Conservation (phyloP, 768 basidiomycete species). For the Auricularia sp. region DNA sequence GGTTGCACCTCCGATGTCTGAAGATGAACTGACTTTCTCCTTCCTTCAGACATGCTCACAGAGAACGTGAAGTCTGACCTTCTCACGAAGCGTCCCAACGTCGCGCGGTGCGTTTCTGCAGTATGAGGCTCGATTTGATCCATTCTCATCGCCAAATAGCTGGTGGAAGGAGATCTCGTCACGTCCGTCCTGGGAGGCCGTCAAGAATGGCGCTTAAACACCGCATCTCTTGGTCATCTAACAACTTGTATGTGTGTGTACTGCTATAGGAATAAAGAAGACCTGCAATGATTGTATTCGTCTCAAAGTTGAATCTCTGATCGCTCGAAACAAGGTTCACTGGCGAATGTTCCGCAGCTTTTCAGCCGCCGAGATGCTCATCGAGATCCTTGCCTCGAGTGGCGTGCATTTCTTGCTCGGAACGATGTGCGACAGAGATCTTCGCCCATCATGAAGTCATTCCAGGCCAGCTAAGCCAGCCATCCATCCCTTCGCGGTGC, state of each 20-base stretch:
- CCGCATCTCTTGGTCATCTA: not conserved
- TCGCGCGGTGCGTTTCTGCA: not conserved
- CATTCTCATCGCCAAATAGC: not conserved
- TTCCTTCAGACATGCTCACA: not conserved
- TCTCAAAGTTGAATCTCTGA: not conserved
- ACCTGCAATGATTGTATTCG: not conserved
- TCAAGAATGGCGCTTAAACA: constrained; percentile 24
- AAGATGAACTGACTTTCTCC: not conserved
- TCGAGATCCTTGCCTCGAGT: too few species aligned
- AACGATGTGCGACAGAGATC: too few species aligned
- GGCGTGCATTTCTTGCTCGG: too few species aligned
- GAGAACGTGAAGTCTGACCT: constrained; percentile 2
- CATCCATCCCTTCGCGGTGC: too few species aligned
- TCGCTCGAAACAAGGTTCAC: too few species aligned
- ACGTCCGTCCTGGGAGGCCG: constrained; percentile 6
- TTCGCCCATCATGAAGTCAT: too few species aligned
- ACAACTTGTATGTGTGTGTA: not conserved
- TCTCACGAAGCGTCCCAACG: not conserved
- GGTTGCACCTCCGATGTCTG: constrained; percentile 9
- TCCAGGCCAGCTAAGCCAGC: too few species aligned
- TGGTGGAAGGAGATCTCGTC: constrained; percentile 6
- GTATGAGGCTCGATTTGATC: too few species aligned
- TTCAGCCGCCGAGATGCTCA: too few species aligned
- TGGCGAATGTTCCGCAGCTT: too few species aligned
- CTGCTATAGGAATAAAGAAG: not conserved